Conservation (phyloP, 1,284 basidiomycete species). For the Agaricales sp. region DNA sequence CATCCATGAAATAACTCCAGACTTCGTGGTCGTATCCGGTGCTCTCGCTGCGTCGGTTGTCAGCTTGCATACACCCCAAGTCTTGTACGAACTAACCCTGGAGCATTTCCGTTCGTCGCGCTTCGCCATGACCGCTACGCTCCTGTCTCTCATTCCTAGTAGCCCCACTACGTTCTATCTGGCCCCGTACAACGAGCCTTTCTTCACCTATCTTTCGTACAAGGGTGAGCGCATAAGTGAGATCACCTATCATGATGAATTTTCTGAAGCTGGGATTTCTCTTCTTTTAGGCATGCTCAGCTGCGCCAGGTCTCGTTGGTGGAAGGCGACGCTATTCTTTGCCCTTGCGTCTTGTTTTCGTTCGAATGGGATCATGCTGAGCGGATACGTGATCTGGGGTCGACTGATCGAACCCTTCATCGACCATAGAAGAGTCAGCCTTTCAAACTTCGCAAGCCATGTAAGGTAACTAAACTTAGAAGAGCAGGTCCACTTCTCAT, state of each 20-base stretch:
- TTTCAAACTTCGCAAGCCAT: slow-evolving; percentile 5
- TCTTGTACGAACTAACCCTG: slow-evolving; percentile 58
- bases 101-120: slow-evolving; percentile 39
- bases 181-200: slow-evolving; percentile 76
- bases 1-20: slow-evolving; percentile 3
- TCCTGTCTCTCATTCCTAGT: slow-evolving; percentile 73
- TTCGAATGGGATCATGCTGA: slow-evolving; percentile 73
- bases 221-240: slow-evolving; percentile 34
- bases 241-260: neutral
- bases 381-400: slow-evolving; percentile 70
- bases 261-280: slow-evolving; percentile 6
- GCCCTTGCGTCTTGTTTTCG: slow-evolving; percentile 61
- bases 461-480: too few relatives aligned
- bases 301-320: slow-evolving; percentile 38
- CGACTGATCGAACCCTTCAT: slow-evolving; percentile 45
- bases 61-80: slow-evolving; percentile 31
- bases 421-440: slow-evolving; percentile 22
- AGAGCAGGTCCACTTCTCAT: slow-evolving; percentile 25
- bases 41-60: slow-evolving; percentile 26
- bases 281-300: slow-evolving; percentile 45
- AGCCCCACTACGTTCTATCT: slow-evolving; percentile 68
- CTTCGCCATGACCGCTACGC: slow-evolving; percentile 49
- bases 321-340: slow-evolving; percentile 51
- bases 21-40: slow-evolving; percentile 22
- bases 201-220: slow-evolving; percentile 77